Conservation (phyloP, 345 rosid genomes). For the Isatis tinctoria region DNA sequence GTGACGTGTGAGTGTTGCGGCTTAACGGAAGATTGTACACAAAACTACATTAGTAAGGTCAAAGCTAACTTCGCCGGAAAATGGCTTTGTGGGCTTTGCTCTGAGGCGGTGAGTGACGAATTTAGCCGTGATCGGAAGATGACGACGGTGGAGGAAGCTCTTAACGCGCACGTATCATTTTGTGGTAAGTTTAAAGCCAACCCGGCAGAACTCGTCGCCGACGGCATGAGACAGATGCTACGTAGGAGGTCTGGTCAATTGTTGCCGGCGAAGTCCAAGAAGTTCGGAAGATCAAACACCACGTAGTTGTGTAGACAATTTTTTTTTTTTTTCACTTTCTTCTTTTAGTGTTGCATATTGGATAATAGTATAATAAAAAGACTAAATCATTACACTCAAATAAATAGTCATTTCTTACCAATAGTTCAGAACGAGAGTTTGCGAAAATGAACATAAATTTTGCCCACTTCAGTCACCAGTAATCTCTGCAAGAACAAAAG, state of each 20-base stretch:
- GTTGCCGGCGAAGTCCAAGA: constrained; percentile 52
- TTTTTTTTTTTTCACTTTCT: neutral
- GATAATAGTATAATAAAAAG: too few species aligned
- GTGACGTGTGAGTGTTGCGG: constrained; percentile 89
- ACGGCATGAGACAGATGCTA: constrained; percentile 96
- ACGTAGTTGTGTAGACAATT: constrained; percentile 32
- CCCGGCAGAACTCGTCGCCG: constrained; percentile 88
- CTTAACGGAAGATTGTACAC: constrained; percentile 89
- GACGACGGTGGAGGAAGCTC: constrained; percentile 66
- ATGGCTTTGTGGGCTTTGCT: constrained; percentile 97
- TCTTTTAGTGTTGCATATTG: neutral
- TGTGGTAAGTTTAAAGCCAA: constrained; percentile 80
- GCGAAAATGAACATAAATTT: too few species aligned
- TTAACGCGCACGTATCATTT: constrained; percentile 87
- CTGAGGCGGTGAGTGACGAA: constrained; percentile 89
- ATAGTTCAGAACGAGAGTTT: too few species aligned
- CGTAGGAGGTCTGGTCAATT: constrained; percentile 74
- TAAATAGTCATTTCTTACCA: too few species aligned
- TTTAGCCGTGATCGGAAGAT: constrained; percentile 43
- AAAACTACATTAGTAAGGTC: constrained; percentile 62
- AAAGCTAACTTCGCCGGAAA: constrained; percentile 77
- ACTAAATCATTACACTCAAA: too few species aligned
- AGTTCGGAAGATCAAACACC: constrained; percentile 62
- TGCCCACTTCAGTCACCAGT: neutral
- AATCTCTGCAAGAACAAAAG: constrained; percentile 24